These are phyloP conservation scores for Hypsizygus ulmarius DNA, from an alignment of 1,284 basidiomycete genomes.

Conservation along the genomic window DNA sequence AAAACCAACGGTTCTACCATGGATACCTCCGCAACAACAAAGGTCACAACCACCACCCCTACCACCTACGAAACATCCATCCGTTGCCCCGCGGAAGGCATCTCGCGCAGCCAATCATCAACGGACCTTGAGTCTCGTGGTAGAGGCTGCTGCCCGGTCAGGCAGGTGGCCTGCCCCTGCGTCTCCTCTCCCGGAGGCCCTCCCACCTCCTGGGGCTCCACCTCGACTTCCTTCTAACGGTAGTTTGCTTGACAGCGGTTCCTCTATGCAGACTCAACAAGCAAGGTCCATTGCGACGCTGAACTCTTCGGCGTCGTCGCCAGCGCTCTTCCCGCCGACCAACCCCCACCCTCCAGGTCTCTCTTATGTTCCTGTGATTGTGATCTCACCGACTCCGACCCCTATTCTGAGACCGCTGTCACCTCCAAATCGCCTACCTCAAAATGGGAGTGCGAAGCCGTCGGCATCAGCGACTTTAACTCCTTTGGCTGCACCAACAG, in stretches of 20 bases:
- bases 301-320: slow-evolving; percentile 8
- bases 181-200: slow-evolving; percentile 47
- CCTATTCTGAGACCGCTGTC: background rate
- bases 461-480: slow-evolving; percentile 1
- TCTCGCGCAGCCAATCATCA: slow-evolving; percentile 43
- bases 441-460: slow-evolving; percentile 6
- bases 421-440: slow-evolving; percentile 3
- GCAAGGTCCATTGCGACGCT: slow-evolving; percentile 1
- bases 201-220: slow-evolving; percentile 36
- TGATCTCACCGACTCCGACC: slow-evolving; percentile 8
- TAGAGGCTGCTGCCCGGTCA: slow-evolving; percentile 47
- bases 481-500: slow-evolving; percentile 6
- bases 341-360: slow-evolving; percentile 12
- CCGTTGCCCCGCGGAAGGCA: slow-evolving; percentile 23
- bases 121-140: slow-evolving; percentile 54
- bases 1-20: slow-evolving; percentile 27
- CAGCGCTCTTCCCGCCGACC: slow-evolving; percentile 7
- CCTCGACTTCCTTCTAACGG: background rate
- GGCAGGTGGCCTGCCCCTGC: slow-evolving; percentile 66
- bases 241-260: background rate
- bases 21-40: slow-evolving; percentile 13
- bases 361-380: slow-evolving; percentile 1
- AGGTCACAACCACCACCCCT: slow-evolving; percentile 9
- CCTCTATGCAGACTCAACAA: slow-evolving; percentile 7
- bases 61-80: slow-evolving; percentile 20